These are phyloP conservation scores for Boletus smithii DNA, from an alignment of 1,284 basidiomycete species.

Conservation along the genomic window DNA sequence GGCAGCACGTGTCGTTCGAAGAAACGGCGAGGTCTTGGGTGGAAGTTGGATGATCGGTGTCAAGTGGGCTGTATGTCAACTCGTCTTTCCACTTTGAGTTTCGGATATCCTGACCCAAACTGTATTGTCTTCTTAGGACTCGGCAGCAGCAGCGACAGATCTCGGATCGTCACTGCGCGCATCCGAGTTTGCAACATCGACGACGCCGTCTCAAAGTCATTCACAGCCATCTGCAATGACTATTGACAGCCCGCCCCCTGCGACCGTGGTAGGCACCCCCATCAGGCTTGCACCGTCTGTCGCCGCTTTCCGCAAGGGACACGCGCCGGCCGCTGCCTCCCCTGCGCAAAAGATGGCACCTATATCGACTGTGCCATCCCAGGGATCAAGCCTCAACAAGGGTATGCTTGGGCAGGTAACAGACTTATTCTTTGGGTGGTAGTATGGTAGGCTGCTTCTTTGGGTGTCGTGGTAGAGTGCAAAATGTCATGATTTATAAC, in stretches of 20 bases:
- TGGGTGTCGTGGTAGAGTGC: not conserved
- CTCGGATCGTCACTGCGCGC: slow-evolving; percentile 40
- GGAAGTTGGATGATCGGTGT: slow-evolving; percentile 79
- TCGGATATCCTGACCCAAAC: slow-evolving; percentile 3
- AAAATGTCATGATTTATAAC: not conserved
- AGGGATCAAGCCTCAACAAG: slow-evolving; percentile 43
- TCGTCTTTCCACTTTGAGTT: not conserved
- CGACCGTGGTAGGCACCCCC: slow-evolving; percentile 55
- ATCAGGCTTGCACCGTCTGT: slow-evolving; percentile 66
- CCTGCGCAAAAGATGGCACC: slow-evolving; percentile 32
- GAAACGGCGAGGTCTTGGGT: slow-evolving; percentile 72
- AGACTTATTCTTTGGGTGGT: slow-evolving; percentile 78
- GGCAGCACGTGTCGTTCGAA: slow-evolving; percentile 69
- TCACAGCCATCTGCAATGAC: slow-evolving; percentile 39
- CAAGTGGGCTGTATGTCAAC: slow-evolving; percentile 69
- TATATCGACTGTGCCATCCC: slow-evolving; percentile 14
- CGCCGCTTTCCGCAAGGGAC: slow-evolving; percentile 59
- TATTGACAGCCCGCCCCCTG: slow-evolving; percentile 41
- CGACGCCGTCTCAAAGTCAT: slow-evolving; percentile 25
- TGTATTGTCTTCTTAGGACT: slow-evolving; percentile 53
- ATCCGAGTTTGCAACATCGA: slow-evolving; percentile 29
- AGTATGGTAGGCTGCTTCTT: slow-evolving; percentile 48
- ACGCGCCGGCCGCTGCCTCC: slow-evolving; percentile 31
- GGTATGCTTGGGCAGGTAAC: slow-evolving; percentile 67
- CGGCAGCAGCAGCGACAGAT: slow-evolving; percentile 48